These are phyloP conservation scores for Carex scoparia DNA, from an alignment of 176 grass and related monocot species.

Conservation along the genomic window DNA sequence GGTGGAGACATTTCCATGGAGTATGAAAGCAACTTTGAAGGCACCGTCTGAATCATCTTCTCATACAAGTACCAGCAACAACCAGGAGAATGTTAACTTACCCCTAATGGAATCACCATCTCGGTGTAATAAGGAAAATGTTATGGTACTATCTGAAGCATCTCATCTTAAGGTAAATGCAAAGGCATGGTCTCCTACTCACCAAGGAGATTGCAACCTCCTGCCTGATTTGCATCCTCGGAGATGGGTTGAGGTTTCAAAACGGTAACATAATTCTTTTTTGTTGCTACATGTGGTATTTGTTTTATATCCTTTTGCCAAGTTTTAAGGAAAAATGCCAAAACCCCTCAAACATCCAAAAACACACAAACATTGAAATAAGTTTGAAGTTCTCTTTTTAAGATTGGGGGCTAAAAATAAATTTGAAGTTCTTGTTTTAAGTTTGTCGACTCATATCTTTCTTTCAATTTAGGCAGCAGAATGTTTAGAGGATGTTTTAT, in stretches of 20 bases:
- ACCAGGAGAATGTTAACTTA: slow-evolving; percentile 3
- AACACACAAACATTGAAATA: not conserved
- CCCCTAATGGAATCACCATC: slow-evolving; percentile 7
- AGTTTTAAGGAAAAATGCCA: not conserved
- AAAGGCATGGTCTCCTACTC: not conserved
- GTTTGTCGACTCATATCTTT: not conserved
- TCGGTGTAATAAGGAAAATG: slow-evolving; percentile 5
- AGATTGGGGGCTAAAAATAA: not conserved
- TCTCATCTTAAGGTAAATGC: not conserved
- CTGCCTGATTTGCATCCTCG: not conserved
- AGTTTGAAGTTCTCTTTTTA: not conserved
- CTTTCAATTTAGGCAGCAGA: slow-evolving; percentile 3
- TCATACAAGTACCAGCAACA: slow-evolving; percentile 3
- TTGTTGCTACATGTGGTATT: not conserved
- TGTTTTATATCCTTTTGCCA: not conserved
- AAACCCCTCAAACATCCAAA: not conserved
- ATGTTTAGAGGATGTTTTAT: not conserved
- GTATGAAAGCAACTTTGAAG: slow-evolving; percentile 1
- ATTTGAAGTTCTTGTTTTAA: not conserved
- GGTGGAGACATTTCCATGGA: not conserved
- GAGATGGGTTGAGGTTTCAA: not conserved
- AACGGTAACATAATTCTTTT: slow-evolving; percentile 1
- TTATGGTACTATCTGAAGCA: not conserved
- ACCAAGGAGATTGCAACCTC: not conserved
- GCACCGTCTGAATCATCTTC: not conserved